These are phyloP conservation scores for Lactarius vividus DNA, from an alignment of 768 basidiomycete genomes.

Conservation along the genomic window DNA sequence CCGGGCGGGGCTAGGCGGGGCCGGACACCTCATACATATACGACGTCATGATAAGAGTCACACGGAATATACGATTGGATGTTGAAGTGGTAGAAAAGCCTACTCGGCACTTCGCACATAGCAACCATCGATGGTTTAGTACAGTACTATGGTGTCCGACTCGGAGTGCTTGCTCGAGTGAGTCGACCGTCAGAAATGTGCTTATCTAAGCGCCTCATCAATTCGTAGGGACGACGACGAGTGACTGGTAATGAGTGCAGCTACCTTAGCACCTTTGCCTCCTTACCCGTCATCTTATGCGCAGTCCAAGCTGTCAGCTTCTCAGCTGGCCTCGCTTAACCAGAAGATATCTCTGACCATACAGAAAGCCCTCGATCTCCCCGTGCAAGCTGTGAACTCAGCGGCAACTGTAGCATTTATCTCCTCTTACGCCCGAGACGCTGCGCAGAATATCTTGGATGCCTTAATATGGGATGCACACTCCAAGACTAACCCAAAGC, in stretches of 20 bases:
- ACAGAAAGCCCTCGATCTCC: constrained; percentile 46
- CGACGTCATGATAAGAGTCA: neutral
- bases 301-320: constrained; percentile 49
- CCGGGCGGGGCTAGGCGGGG: neutral
- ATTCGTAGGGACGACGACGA: neutral
- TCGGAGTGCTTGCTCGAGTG: neutral
- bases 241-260: neutral
- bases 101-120: no score
- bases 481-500: constrained; percentile 17
- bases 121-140: no score
- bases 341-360: constrained; percentile 47
- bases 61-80: no score
- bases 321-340: constrained; percentile 50
- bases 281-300: constrained; percentile 52
- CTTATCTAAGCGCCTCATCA: neutral
- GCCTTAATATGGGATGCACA: constrained; percentile 55
- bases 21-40: neutral
- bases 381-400: constrained; percentile 46
- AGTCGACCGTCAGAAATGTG: neutral
- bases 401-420: constrained; percentile 49
- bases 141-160: no score
- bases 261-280: constrained; percentile 41
- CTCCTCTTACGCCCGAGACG: constrained; percentile 55
- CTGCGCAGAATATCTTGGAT: constrained; percentile 51
- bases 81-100: no score